Percentiles rank a stretch among this genome's conserved stretches.
Conservation (phyloP, 352 stramenopile species). For the Globisporangium lucens region DNA sequence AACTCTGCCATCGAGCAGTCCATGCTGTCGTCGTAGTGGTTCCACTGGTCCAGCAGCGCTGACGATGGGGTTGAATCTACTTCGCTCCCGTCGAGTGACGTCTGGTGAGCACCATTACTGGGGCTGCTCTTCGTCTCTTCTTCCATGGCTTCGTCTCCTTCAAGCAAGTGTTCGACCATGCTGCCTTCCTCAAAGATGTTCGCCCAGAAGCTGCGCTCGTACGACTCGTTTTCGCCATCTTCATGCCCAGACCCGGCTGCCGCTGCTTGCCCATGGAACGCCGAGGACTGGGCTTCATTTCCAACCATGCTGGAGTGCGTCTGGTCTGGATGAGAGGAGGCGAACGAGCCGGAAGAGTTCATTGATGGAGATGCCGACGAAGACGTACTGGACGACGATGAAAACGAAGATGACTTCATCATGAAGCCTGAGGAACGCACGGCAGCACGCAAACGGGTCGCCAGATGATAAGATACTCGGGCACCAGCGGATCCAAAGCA, state of each 20-base stretch:
- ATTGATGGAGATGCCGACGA: slow-evolving; percentile 17
- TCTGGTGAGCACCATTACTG: slow-evolving; percentile 3
- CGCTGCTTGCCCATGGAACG: slow-evolving; percentile 1
- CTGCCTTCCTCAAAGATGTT: slow-evolving; percentile 33
- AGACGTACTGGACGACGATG: slow-evolving; percentile 15
- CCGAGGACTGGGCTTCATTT: not conserved
- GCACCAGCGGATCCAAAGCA: not conserved
- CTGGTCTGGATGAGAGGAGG: not conserved
- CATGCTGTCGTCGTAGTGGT: slow-evolving; percentile 37
- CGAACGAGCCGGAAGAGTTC: slow-evolving; percentile 12
- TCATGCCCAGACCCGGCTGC: not conserved
- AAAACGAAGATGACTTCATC: slow-evolving; percentile 19
- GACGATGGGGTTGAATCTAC: slow-evolving; percentile 18
- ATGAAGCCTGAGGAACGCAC: not conserved
- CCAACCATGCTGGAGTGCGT: not conserved
- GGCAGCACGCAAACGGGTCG: not conserved
- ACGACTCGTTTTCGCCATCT: slow-evolving; percentile 14
- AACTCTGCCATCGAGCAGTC: slow-evolving; percentile 24
- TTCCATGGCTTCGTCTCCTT: slow-evolving; percentile 29
- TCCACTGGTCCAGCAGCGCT: slow-evolving; percentile 31
- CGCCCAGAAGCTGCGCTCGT: slow-evolving; percentile 33
- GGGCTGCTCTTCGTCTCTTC: slow-evolving; percentile 14
- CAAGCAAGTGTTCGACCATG: slow-evolving; percentile 25
- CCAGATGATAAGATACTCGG: not conserved
- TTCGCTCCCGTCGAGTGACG: slow-evolving; percentile 4